Base-by-base conservation (phyloP, 805 yeast genomes). In the Candida vartiovaarae region DNA sequence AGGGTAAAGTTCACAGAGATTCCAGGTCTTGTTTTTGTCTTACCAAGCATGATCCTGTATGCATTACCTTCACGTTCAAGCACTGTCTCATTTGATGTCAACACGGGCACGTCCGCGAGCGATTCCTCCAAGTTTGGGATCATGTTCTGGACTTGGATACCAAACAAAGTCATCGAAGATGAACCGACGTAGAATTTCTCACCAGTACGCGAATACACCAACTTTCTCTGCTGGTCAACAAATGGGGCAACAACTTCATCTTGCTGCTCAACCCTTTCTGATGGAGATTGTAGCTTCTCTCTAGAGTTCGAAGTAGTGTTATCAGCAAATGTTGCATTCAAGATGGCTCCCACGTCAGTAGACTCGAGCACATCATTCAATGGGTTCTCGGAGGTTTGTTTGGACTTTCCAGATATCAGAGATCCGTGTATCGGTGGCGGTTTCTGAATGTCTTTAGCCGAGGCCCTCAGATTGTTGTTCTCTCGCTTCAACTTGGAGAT, bases 91-190 rank as follows among this genome's bases (percentile, higher is more conserved):
- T 65, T 53, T 9, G 50, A 31, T 8, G 51, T 48, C 33, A 53
- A 34, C n/a, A 46, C 50, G 28, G 46, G 43, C 7, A 34, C 44
- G 31, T 47, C 50, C 5, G 50, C 40, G 33, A 55, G 52, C 15
- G 44, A 40, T 8, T 53, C 41, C 9, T 44, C 40, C 8, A 44
- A 43, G 34, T 54, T 48, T 5, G 59, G 52, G 10, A 80, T 73
- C 73, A 80, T 67, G 45, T 79, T 78, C 56, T 82, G 87, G 43
- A 84, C 82, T 50, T 84, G 91, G 44, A 84, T 65, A 5, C 90
- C 90, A 60, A 84, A 84, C 15, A 84, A 61, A 0, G 93, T 84
- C 90, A 84, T 84, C 1, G 91, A 83, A 0, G 90, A 82, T 1
- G 89, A 80, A 0, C 95, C 95, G 32, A 83, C 85, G 55, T 83